phyloP scores from a whole-genome alignment of 352 stramenopile genomes.

The Globisporangium abappressorium region DNA sequence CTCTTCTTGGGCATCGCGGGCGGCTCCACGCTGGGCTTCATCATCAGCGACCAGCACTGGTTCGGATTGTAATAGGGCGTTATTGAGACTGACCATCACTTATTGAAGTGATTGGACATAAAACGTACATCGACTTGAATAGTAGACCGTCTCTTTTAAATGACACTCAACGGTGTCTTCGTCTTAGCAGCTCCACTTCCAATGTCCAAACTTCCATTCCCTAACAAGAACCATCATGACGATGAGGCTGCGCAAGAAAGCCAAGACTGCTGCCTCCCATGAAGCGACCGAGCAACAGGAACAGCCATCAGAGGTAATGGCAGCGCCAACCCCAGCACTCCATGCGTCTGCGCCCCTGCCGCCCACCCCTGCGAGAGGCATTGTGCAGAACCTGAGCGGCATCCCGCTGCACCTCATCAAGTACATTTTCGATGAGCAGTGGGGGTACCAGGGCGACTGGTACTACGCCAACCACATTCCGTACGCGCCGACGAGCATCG shows the following conservation, averaged over 20 bases:
- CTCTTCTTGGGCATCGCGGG: slow-evolving; percentile 50
- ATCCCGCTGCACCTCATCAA: not conserved
- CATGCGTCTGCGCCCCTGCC: not conserved
- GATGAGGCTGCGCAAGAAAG: not conserved
- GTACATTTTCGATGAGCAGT: not conserved
- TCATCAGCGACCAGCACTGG: slow-evolving; percentile 47
- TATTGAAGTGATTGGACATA: not conserved
- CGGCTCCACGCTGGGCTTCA: slow-evolving; percentile 49
- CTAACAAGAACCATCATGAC: not conserved
- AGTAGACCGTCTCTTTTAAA: not conserved
- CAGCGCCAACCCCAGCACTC: not conserved
- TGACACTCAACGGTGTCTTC: not conserved
- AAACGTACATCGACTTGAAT: not conserved
- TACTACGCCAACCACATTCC: not conserved
- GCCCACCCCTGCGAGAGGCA: not conserved
- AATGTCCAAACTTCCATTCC: too few relatives aligned
- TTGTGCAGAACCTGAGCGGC: not conserved
- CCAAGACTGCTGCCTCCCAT: not conserved
- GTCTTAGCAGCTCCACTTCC: not conserved
- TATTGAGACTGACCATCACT: not conserved
- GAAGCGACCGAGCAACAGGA: not conserved
- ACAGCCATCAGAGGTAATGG: not conserved
- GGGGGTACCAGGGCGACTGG: not conserved
- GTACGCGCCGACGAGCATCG: not conserved
- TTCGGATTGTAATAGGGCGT: slow-evolving; percentile 31